A percentile compares a stretch with the other conserved stretches of the same genome.
phyloP scores from a whole-genome alignment of 2,329 filamentous ascomycete genomes.

The Moelleriella libera region DNA sequence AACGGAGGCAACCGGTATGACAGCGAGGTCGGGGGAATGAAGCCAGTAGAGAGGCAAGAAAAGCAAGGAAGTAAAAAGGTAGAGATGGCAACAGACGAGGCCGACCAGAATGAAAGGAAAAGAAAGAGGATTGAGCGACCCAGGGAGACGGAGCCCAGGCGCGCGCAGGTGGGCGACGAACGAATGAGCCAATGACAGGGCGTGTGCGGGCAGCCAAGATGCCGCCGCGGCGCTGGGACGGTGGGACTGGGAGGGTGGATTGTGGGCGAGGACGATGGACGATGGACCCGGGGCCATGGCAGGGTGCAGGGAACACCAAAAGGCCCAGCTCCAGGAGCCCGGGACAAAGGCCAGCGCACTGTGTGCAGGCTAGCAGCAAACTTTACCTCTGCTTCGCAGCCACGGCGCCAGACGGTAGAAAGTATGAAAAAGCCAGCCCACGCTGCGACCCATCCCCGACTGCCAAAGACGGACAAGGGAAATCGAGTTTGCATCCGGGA shows the following conservation, averaged over 20 bases:
- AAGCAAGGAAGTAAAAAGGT: background rate
- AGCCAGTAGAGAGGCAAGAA: background rate
- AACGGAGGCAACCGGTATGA: too few relatives aligned
- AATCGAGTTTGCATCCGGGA: too few relatives aligned
- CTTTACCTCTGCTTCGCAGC: background rate
- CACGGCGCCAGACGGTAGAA: too few relatives aligned
- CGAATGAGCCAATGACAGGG: constrained; percentile 1
- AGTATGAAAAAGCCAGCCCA: too few relatives aligned
- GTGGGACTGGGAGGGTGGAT: background rate
- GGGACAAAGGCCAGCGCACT: constrained; percentile 2
- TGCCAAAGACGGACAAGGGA: too few relatives aligned
- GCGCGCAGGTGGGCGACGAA: background rate
- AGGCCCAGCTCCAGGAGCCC: constrained; percentile 1
- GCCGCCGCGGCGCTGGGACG: background rate
- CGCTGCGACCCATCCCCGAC: too few relatives aligned
- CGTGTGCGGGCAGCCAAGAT: background rate
- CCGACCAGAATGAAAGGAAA: background rate
- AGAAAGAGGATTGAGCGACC: constrained; percentile 1
- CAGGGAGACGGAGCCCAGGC: constrained; percentile 1
- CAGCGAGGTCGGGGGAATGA: background rate
- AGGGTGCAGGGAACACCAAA: background rate
- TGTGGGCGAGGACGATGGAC: background rate
- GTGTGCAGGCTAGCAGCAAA: background rate
- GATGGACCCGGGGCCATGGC: background rate
- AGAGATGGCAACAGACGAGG: background rate